phyloP scores from a whole-genome alignment of 768 basidiomycete genomes.

The Suillus subluteus region DNA sequence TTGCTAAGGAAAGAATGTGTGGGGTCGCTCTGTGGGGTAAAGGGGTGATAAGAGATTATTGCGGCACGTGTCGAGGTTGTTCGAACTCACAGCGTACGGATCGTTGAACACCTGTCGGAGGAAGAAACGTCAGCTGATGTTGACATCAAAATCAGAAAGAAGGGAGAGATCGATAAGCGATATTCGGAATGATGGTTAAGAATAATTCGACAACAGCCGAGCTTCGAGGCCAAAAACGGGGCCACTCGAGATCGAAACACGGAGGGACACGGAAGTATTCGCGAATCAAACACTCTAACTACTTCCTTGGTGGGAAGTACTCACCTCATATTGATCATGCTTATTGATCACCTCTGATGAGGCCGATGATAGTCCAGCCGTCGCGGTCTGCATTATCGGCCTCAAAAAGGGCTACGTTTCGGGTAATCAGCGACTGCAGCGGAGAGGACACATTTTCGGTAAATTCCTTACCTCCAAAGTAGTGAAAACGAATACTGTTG shows the following conservation, averaged over 20 bases:
- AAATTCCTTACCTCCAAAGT: conserved; percentile 68
- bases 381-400: conserved; percentile 75
- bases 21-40: conserved; percentile 68
- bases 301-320: conserved; percentile 6
- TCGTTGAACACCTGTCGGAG: conserved; percentile 69
- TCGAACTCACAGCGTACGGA: conserved; percentile 63
- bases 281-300: background rate
- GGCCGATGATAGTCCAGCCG: conserved; percentile 58
- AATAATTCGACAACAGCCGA: background rate
- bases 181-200: background rate
- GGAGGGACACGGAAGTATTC: background rate
- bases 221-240: background rate
- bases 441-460: background rate
- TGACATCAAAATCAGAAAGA: conserved; percentile 3
- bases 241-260: background rate
- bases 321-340: conserved; percentile 78
- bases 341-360: conserved; percentile 80
- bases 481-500: conserved; percentile 77
- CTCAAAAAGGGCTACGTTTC: conserved; percentile 72
- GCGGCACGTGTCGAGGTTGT: conserved; percentile 11
- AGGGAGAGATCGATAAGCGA: background rate
- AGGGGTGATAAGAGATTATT: conserved; percentile 16
- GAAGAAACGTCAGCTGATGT: background rate
- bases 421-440: background rate
- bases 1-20: conserved; percentile 90